Percentiles rank a stretch among this genome's conserved stretches.
Conservation (phyloP, 1,284 basidiomycete genomes). For the Vanrija pseudolonga region DNA sequence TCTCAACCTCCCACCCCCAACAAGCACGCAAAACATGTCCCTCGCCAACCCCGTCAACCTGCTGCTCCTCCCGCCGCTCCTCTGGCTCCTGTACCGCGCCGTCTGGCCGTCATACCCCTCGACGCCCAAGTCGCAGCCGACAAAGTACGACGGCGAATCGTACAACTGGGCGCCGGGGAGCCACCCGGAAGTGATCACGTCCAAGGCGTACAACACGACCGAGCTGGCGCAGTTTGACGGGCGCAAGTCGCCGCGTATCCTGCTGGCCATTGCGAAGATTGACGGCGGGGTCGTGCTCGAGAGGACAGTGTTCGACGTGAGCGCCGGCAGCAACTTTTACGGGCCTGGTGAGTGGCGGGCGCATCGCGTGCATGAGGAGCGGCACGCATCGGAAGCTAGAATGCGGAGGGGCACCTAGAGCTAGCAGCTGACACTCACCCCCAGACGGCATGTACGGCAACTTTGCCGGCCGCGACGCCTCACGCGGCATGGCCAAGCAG, state of each 20-base stretch:
- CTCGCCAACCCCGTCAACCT: constrained; percentile 51
- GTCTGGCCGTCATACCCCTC: constrained; percentile 3
- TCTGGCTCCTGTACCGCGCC: constrained; percentile 14
- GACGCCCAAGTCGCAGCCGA: constrained; percentile 11
- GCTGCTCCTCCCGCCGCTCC: constrained; percentile 64
- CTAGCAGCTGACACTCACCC: background rate
- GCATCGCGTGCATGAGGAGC: too few species aligned
- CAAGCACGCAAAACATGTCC: constrained; percentile 24
- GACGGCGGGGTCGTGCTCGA: constrained; percentile 51
- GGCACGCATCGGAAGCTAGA: background rate
- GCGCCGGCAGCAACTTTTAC: constrained; percentile 81
- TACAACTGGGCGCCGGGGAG: constrained; percentile 82
- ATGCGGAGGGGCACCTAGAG: background rate
- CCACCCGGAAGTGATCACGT: constrained; percentile 72
- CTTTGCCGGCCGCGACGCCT: constrained; percentile 91
- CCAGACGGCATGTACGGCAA: constrained; percentile 92
- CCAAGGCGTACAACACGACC: constrained; percentile 69
- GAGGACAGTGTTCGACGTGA: constrained; percentile 86
- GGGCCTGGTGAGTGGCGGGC: constrained; percentile 80
- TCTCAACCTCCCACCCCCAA: background rate
- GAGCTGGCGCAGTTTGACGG: constrained; percentile 69
- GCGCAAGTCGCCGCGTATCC: constrained; percentile 58
- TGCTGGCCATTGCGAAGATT: constrained; percentile 76
- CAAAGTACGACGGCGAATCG: constrained; percentile 49
- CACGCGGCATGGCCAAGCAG: constrained; percentile 93